These are phyloP conservation scores for Lyophyllum semitale DNA, from an alignment of 768 basidiomycete genomes.

Conservation along the genomic window DNA sequence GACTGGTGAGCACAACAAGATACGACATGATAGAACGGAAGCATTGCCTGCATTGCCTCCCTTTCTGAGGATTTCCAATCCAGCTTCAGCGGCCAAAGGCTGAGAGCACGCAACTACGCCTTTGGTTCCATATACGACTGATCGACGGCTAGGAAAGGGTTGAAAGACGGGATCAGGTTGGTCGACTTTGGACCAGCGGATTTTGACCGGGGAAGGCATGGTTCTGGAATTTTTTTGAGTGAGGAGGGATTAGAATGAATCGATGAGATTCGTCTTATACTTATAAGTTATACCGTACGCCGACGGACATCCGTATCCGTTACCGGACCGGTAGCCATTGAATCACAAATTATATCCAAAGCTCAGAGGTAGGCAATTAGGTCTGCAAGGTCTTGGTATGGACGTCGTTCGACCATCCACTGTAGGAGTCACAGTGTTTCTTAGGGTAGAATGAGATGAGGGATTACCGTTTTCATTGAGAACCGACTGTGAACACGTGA, in stretches of 20 bases:
- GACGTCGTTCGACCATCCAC: slow-evolving; percentile 27
- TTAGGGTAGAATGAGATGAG: slow-evolving; percentile 34
- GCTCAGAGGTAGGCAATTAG: no score
- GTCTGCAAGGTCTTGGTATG: slow-evolving; percentile 62
- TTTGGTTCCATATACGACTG: slow-evolving; percentile 84
- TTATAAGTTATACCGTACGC: background rate
- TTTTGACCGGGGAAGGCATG: slow-evolving; percentile 36
- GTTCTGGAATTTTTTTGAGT: background rate
- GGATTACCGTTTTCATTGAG: slow-evolving; percentile 57
- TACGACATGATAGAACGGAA: background rate
- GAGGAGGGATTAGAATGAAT: background rate
- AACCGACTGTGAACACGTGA: slow-evolving; percentile 71
- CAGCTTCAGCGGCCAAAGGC: slow-evolving; percentile 88
- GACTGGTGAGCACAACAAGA: background rate
- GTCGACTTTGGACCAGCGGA: slow-evolving; percentile 64
- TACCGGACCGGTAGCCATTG: background rate
- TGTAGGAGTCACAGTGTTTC: slow-evolving; percentile 34
- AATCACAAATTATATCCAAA: background rate
- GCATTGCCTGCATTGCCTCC: slow-evolving; percentile 91
- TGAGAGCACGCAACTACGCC: slow-evolving; percentile 89
- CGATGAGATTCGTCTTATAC: background rate
- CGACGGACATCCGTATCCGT: background rate
- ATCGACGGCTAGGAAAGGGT: slow-evolving; percentile 81
- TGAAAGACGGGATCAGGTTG: slow-evolving; percentile 65
- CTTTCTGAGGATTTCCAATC: slow-evolving; percentile 85